Evolutionary conservation across 352 stramenopile genomes (phyloP), one percentile per base, ranked within the genome.

Genomic region (Sclerospora graminicola): DNA sequence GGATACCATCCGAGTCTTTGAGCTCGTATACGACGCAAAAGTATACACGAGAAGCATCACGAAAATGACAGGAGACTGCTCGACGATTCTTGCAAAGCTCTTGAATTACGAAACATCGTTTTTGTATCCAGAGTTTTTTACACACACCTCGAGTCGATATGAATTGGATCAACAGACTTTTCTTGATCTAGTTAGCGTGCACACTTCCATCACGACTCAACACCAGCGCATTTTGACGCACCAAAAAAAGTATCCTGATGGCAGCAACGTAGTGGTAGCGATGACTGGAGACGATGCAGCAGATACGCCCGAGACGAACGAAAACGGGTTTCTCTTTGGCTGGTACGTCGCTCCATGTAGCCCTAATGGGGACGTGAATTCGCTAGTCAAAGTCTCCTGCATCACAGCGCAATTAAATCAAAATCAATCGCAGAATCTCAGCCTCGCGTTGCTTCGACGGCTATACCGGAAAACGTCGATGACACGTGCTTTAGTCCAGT

Each of bases 21-120:
- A 82, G 26, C 53, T 69, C 9, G 47, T 64, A 20, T 60, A 36
- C 29, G 38, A 64, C 23, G 54, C 55, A 0, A 65, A 56, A 2
- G 41, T 48, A n/a, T 76, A 80, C 41, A 75, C 73, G 26, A 74
- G 64, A 28, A 82, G 68, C 54, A 66, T 80, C 29, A 71, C 55
- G 31, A 74, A 63, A 27, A 41, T 86, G 33, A 28, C 51, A 0
- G 66, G 66, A 11, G 45, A 49, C 26, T 81, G 70, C 28, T 38
- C 40, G 4, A 56, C 60, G 13, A 48, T 77, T 1, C 46, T 81
- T 0, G 42, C 45, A 2, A 57, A 66, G 3, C 29, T 84, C 16
- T 40, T 76, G 28, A 57, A 70, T 33, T 84, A 77, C 46, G 63
- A 77, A 14, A 60, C 82, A 36, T 32, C 58, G 1, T 47, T 56